Base-by-base conservation (phyloP, 768 basidiomycete species). In the Pholiota microspora region DNA sequence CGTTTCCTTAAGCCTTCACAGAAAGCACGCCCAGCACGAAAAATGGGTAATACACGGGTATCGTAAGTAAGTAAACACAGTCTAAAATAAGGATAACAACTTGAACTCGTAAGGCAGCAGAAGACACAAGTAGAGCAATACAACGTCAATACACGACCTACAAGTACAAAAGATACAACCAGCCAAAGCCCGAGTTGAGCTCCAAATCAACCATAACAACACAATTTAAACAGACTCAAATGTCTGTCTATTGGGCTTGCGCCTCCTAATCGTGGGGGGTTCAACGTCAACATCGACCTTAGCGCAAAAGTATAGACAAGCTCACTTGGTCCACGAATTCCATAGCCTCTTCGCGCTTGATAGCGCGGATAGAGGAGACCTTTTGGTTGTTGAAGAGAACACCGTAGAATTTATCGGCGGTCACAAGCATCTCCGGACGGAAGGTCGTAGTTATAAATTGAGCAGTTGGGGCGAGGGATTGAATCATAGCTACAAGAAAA, bases 401-500 rank as follows among this genome's bases (percentile, higher is more conserved):
- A 12, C 97, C 97, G 58, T 98, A 98, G 69, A 96, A 98, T 66
- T 96, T 94, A 70, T 98, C 95, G 0, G 95, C 94, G 0, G 90
- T 89, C 2, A 92, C 89, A 54, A 98, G 77, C 90, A 99, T 94
- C 73, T 99, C 97, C 0, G 95, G 91, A 54, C 95, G 82, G 83
- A 99, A 99, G 2, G 97, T 99, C 2, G 97, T 99, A 28, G 93
- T 96, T 67, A 99, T 95, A 72, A 98, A 98, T 69, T 99, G 97
- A 0, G 90, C 96, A 0, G 85, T 87, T 5, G 83, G 77, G 0
- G 95, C 80, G 15, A 98, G 80, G 10, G 90, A 90, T 67, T 94
- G 86, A 60, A 99, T 98, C 96, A 98, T 98, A 3, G 85, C 88
- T 91, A 28, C 15, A 47, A n/a, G 15, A 25, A 18, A 28, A 46